Evolutionary conservation across 73 alveolate genomes (phyloP).

Genomic region (Paramecium pentaurelia): DNA sequence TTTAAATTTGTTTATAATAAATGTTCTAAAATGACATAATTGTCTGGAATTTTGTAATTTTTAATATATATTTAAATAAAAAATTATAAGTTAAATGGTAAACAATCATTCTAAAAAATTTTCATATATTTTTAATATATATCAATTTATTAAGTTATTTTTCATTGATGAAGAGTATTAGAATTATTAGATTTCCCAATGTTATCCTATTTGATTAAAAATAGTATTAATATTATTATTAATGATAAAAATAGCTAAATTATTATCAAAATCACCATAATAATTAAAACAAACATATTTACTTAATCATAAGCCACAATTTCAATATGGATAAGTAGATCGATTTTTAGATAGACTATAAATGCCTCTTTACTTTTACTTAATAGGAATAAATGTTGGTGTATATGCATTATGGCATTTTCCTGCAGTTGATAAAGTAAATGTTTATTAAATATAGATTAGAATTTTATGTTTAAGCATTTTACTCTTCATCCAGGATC

Average conservation of each 20-base stretch:
- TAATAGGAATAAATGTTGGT: slow-evolving; percentile 33
- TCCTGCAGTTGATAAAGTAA: background rate
- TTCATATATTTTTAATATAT: background rate
- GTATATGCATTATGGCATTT: slow-evolving; percentile 46
- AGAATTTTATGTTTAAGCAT: background rate
- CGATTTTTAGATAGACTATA: background rate
- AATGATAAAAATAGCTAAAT: slow-evolving; percentile 4
- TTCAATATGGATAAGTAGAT: background rate
- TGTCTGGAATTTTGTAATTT: no score
- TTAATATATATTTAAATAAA: no score
- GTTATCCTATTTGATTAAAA: background rate
- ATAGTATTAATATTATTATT: background rate
- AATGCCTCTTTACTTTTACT: background rate
- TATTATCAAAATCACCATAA: slow-evolving; percentile 8
- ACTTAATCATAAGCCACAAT: background rate
- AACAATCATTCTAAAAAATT: no score
- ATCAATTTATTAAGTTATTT: background rate
- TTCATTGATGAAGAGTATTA: background rate
- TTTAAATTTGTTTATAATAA: no score
- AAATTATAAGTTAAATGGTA: no score
- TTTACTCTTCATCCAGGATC: background rate
- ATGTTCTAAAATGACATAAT: no score
- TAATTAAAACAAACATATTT: background rate
- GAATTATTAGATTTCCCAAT: background rate
- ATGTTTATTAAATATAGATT: background rate